Conservation (phyloP, 306 rosid genomes). For the Hippophae rhamnoides region DNA sequence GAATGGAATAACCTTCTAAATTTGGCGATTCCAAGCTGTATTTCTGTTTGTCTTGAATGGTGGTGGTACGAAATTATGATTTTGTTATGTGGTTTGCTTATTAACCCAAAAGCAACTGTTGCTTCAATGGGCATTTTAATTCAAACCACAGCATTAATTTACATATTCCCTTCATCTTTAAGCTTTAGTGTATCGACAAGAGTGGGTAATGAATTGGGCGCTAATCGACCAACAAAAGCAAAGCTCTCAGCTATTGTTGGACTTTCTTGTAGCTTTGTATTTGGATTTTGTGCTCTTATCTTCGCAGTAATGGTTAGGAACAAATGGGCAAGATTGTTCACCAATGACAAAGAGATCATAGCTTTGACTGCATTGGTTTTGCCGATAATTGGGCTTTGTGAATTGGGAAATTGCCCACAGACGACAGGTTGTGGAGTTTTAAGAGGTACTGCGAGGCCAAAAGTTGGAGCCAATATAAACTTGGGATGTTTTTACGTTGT, state of each 20-base stretch:
- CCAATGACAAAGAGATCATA: conserved; percentile 52
- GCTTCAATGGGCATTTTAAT: conserved; percentile 91
- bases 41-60: conserved; percentile 92
- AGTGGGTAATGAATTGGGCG: conserved; percentile 77
- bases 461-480: conserved; percentile 73
- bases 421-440: conserved; percentile 92
- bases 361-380: conserved; percentile 57
- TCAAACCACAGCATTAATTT: conserved; percentile 76
- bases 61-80: conserved; percentile 99
- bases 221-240: conserved; percentile 55
- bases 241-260: conserved; percentile 65
- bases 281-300: conserved; percentile 48
- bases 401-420: conserved; percentile 89
- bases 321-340: conserved; percentile 75
- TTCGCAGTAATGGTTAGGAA: conserved; percentile 59
- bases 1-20: conserved; percentile 54
- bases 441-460: conserved; percentile 88
- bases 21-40: conserved; percentile 76
- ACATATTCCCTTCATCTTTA: conserved; percentile 74
- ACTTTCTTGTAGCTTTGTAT: conserved; percentile 46
- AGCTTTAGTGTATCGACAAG: conserved; percentile 87
- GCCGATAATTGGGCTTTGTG: conserved; percentile 83
- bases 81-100: conserved; percentile 54
- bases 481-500: conserved; percentile 76
- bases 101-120: conserved; percentile 60